These are phyloP conservation scores for Komagataella populi DNA, from an alignment of 805 yeast species.

Conservation along the genomic window DNA sequence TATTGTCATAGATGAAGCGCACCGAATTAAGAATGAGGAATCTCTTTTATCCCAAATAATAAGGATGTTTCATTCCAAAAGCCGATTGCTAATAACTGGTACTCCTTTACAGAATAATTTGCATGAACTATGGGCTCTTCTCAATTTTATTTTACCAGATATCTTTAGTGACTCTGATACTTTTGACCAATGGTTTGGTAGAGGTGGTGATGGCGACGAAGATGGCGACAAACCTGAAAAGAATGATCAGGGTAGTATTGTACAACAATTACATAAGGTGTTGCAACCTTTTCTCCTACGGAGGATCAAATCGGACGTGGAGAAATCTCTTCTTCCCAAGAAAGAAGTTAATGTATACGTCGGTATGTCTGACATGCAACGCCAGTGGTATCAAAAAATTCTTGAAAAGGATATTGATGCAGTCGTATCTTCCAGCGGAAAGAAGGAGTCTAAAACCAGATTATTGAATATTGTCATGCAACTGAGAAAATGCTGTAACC, in stretches of 20 bases:
- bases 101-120: conserved; percentile 73
- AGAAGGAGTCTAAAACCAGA: conserved; percentile 85
- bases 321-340: conserved; percentile 62
- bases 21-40: conserved; percentile 69
- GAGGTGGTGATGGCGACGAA: conserved; percentile 7
- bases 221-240: conserved; percentile 24
- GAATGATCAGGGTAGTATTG: conserved; percentile 32
- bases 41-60: conserved; percentile 14
- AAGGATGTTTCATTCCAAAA: conserved; percentile 17
- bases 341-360: conserved; percentile 63
- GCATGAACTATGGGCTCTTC: conserved; percentile 71
- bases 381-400: conserved; percentile 62
- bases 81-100: conserved; percentile 65
- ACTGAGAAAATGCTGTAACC: conserved; percentile 85
- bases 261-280: conserved; percentile 63
- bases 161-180: conserved; percentile 61
- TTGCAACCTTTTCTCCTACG: conserved; percentile 63
- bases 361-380: conserved; percentile 67
- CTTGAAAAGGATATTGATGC: conserved; percentile 76
- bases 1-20: conserved; percentile 73
- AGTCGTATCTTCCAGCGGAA: conserved; percentile 84
- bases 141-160: conserved; percentile 68
- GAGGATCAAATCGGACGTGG: conserved; percentile 73
- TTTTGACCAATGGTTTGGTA: conserved; percentile 60
- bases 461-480: conserved; percentile 88